Percentiles rank a stretch among this genome's conserved stretches.
phyloP scores from a whole-genome alignment of 108 stramenopile species.

The Skeletonema tropicum region DNA sequence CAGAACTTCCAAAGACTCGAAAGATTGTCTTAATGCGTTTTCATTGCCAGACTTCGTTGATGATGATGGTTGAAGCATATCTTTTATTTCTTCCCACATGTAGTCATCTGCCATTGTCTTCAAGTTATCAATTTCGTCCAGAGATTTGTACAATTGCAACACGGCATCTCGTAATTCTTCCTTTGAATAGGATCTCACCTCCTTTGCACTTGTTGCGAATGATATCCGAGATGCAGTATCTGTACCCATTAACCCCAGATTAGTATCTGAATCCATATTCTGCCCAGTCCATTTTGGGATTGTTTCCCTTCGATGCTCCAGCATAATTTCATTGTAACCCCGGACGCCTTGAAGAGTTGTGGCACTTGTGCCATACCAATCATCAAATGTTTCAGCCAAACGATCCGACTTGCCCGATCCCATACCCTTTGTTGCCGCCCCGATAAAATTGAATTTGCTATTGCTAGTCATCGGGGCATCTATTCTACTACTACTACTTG shows the following conservation, averaged over 20 bases:
- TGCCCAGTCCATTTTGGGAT: slow-evolving; percentile 62
- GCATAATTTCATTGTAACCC: slow-evolving; percentile 88
- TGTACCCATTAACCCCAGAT: neutral
- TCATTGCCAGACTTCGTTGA: slow-evolving; percentile 1
- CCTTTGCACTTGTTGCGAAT: neutral
- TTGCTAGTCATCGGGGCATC: neutral
- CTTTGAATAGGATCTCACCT: slow-evolving; percentile 1
- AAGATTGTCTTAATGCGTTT: neutral
- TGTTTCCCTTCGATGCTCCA: slow-evolving; percentile 62
- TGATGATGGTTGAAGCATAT: slow-evolving; percentile 11
- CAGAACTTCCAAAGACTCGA: slow-evolving; percentile 46
- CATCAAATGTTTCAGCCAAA: slow-evolving; percentile 15
- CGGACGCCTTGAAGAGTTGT: slow-evolving; percentile 42
- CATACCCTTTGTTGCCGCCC: slow-evolving; percentile 49
- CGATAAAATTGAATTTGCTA: slow-evolving; percentile 24
- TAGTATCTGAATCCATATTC: neutral
- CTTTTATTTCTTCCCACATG: slow-evolving; percentile 72
- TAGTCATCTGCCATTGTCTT: slow-evolving; percentile 68
- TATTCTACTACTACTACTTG: neutral
- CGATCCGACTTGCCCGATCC: slow-evolving; percentile 40
- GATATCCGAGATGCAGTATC: neutral
- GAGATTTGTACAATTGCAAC: slow-evolving; percentile 39
- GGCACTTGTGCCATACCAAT: slow-evolving; percentile 48
- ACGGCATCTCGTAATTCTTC: slow-evolving; percentile 57
- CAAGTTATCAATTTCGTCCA: slow-evolving; percentile 46